phyloP scores from a whole-genome alignment of 2,329 filamentous ascomycete genomes.

The Raffaelea ambrosiae region DNA sequence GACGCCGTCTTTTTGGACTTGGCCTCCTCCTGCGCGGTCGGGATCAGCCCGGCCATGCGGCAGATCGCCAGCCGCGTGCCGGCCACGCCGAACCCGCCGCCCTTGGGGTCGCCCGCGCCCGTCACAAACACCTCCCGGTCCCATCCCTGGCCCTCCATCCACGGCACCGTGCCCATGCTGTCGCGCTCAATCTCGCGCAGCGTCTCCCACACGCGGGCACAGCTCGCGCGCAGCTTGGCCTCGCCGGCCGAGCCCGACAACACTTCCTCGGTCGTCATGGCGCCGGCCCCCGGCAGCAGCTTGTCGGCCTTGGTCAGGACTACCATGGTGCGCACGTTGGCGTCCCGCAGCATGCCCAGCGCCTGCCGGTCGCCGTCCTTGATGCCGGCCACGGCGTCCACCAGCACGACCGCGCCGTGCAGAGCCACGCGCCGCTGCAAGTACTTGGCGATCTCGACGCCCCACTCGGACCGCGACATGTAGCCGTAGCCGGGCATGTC shows the following conservation, averaged over 20 bases:
- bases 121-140: conserved; percentile 23
- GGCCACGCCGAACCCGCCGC: conserved; percentile 20
- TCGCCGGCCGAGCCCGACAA: no score
- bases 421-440: conserved; percentile 36
- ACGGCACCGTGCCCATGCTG: conserved; percentile 10
- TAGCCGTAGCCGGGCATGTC: conserved; percentile 29
- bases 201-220: conserved; percentile 21
- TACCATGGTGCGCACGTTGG: conserved; percentile 36
- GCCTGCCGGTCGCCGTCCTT: conserved; percentile 39
- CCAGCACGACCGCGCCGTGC: conserved; percentile 42
- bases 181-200: conserved; percentile 16
- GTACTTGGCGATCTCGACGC: conserved; percentile 42
- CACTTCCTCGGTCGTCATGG: neutral
- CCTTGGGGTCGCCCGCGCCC: conserved; percentile 22
- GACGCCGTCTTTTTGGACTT: neutral
- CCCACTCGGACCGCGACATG: conserved; percentile 37
- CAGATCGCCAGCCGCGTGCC: conserved; percentile 24
- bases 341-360: conserved; percentile 35
- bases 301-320: conserved; percentile 53
- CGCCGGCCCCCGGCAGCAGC: conserved; percentile 15
- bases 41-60: conserved; percentile 22
- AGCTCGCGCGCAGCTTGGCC: conserved; percentile 14
- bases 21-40: conserved; percentile 10
- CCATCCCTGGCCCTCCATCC: conserved; percentile 21
- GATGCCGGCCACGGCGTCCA: conserved; percentile 44